Evolutionary conservation across 495 filamentous ascomycete genomes (phyloP), one percentile per base, ranked within the genome.

Genomic region (Mycothermus thermophilus): DNA sequence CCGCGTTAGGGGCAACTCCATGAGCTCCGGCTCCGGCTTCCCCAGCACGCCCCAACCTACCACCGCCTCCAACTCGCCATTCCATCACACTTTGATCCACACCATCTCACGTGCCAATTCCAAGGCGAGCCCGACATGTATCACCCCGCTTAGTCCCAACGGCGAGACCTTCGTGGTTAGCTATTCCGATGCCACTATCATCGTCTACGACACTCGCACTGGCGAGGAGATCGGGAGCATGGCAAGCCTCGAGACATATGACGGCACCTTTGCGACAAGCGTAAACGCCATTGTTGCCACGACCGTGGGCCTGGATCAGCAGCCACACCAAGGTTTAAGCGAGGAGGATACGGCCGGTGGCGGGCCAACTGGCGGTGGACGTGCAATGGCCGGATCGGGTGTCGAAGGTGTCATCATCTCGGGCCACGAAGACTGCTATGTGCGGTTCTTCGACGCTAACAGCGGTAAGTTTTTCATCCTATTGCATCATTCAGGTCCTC

Each of bases 381-480:
- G 56, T 7, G 56, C 63, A 2, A 61, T 58, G 54, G 56, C 54
- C n/a, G 59, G 64, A 8, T 78, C 72, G 15, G 87, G 82, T 15
- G 75, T 93, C 2, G 85, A 94, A 46, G 92, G 90, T 5, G 78
- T 88, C 25, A 77, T 97, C 24, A 92, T 96, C 43, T 90, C 77
- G 32, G 90, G 90, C 43, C 86, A 96, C 52, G 90, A 97, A 57
- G 90, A 97, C 61, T 74, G 78, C 45, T 94, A 81, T 50, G 86
- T 97, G 42, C 68, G 90, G 43, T 92, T 97, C 67, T 97, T 93
- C 47, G 90, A 97, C 66, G 90, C 90, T 15, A 96, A 96, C 51
- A 93, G 83, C 59, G 90, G 90, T 96, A 75, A 56, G 84, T 77
- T 46, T 13, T 32, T 13, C 27, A n/a, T n/a, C n/a, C n/a, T n/a